Evolutionary conservation across 768 basidiomycete genomes (phyloP).

Genomic region (Bullera alba): DNA sequence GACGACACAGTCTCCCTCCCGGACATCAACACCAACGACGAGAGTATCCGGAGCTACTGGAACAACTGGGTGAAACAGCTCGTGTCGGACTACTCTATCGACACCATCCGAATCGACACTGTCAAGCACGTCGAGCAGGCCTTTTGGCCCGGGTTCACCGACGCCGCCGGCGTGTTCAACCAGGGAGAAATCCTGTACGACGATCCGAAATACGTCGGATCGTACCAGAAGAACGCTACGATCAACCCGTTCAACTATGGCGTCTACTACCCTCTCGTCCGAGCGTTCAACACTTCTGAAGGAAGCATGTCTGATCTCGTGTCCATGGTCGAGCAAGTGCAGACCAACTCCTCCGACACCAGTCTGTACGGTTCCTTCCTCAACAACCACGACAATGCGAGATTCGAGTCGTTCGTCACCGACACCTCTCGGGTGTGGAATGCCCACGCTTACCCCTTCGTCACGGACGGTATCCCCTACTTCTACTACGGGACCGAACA

Average conservation of each 20-base stretch:
- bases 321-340: slow-evolving; percentile 30
- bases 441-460: slow-evolving; percentile 45
- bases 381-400: slow-evolving; percentile 44
- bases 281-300: slow-evolving; percentile 39
- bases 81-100: slow-evolving; percentile 65
- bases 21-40: slow-evolving; percentile 69
- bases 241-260: slow-evolving; percentile 46
- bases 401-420: slow-evolving; percentile 34
- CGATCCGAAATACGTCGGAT: slow-evolving; percentile 34
- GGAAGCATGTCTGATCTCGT: slow-evolving; percentile 30
- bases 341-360: slow-evolving; percentile 36
- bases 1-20: slow-evolving; percentile 66
- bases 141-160: slow-evolving; percentile 72
- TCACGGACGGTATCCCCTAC: slow-evolving; percentile 46
- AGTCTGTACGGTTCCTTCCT: slow-evolving; percentile 42
- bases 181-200: slow-evolving; percentile 64
- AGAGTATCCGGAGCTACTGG: slow-evolving; percentile 58
- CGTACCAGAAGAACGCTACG: slow-evolving; percentile 37
- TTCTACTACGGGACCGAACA: slow-evolving; percentile 42
- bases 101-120: slow-evolving; percentile 71
- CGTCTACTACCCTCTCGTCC: slow-evolving; percentile 39
- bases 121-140: slow-evolving; percentile 60
- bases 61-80: slow-evolving; percentile 63
- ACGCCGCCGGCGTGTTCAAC: slow-evolving; percentile 72
- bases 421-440: slow-evolving; percentile 42